Percentiles rank a stretch among this genome's conserved stretches.
Conservation (phyloP, 2,329 filamentous ascomycete genomes). For the Thielaviopsis ethacetica region DNA sequence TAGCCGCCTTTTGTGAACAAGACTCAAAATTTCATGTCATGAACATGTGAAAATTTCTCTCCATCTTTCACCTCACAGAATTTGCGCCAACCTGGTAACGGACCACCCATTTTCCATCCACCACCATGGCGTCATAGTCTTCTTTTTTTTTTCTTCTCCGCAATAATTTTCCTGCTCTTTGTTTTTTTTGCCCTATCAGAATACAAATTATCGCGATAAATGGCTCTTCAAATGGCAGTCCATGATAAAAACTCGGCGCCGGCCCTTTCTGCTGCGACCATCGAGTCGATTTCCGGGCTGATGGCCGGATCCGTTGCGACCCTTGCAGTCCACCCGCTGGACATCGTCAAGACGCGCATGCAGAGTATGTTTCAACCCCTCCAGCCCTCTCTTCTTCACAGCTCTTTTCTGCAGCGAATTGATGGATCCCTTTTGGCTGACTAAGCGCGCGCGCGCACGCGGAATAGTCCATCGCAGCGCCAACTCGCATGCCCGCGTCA, state of each 20-base stretch:
- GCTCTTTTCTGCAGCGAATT: too few relatives aligned
- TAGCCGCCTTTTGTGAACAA: background rate
- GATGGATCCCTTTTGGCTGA: background rate
- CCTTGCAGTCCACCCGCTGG: constrained; percentile 75
- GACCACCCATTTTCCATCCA: background rate
- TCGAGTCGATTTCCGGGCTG: constrained; percentile 83
- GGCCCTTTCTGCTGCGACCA: constrained; percentile 37
- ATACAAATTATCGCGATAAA: background rate
- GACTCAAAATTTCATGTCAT: too few relatives aligned
- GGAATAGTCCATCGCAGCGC: constrained; percentile 1
- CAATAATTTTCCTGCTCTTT: background rate
- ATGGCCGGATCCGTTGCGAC: constrained; percentile 77
- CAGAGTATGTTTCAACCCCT: constrained; percentile 45
- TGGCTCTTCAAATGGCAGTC: background rate
- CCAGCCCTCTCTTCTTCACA: background rate
- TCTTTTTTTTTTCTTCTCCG: background rate
- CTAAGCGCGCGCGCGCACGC: too few relatives aligned
- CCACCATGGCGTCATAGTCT: background rate
- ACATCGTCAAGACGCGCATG: constrained; percentile 90
- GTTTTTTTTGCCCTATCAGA: background rate
- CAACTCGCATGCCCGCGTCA: constrained; percentile 20
- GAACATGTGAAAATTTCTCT: background rate
- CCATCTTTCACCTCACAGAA: background rate
- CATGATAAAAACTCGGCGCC: background rate
- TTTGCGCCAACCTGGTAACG: background rate